These are phyloP conservation scores for Globisporangium barbulae DNA, from an alignment of 352 stramenopile species.

Conservation along the genomic window DNA sequence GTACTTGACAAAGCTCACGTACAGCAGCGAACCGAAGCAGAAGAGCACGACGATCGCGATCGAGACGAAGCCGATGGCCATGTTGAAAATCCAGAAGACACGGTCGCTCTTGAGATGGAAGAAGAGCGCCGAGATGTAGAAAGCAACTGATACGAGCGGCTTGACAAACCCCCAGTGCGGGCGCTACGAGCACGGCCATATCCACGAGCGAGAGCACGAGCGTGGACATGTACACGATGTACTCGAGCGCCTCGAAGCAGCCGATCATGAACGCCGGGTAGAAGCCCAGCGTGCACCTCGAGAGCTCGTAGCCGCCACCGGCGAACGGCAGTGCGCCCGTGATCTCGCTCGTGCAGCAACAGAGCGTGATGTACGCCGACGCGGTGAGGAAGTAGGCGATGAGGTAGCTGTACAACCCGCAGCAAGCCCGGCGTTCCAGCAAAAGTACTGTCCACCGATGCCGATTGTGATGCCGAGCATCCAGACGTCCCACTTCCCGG, in stretches of 20 bases:
- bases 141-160: slow-evolving; percentile 25
- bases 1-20: slow-evolving; percentile 23
- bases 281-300: slow-evolving; percentile 16
- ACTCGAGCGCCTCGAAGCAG: slow-evolving; percentile 33
- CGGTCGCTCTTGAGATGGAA: slow-evolving; percentile 31
- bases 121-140: slow-evolving; percentile 31
- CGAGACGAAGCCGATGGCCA: slow-evolving; percentile 24
- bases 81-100: slow-evolving; percentile 45
- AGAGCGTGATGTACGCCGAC: slow-evolving; percentile 26
- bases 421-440: slow-evolving; percentile 25
- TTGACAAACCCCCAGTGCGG: not conserved
- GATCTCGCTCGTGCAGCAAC: slow-evolving; percentile 28
- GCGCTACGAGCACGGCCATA: slow-evolving; percentile 23
- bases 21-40: slow-evolving; percentile 30
- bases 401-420: slow-evolving; percentile 23
- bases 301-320: slow-evolving; percentile 16
- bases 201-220: slow-evolving; percentile 29
- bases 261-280: slow-evolving; percentile 26
- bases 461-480: slow-evolving; percentile 7
- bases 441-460: slow-evolving; percentile 32
- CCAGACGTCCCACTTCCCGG: not conserved
- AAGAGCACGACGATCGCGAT: slow-evolving; percentile 38
- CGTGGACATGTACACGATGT: slow-evolving; percentile 36
- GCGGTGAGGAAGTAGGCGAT: slow-evolving; percentile 22
- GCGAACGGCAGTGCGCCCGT: slow-evolving; percentile 30